phyloP scores from a whole-genome alignment of 805 yeast genomes.

The Suhomyces sp. region DNA sequence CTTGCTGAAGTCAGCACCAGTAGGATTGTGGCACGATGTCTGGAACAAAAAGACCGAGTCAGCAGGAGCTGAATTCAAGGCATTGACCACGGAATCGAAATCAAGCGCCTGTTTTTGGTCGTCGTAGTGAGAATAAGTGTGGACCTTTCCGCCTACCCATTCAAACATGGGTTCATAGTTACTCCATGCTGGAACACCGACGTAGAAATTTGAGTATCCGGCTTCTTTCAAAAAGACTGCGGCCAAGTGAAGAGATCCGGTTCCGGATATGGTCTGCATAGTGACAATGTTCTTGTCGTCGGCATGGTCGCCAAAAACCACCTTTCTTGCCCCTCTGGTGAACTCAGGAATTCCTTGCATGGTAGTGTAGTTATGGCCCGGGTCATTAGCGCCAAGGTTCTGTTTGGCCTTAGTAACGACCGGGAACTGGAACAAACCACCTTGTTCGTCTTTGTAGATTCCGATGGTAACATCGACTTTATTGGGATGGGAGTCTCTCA shows the following conservation, averaged over 20 bases:
- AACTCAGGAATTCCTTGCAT: slow-evolving; percentile 42
- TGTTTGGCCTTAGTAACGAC: slow-evolving; percentile 36
- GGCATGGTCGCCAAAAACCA: slow-evolving; percentile 32
- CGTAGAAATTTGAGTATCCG: slow-evolving; percentile 26
- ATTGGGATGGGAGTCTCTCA: slow-evolving; percentile 25
- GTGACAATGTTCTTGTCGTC: slow-evolving; percentile 28
- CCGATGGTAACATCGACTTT: slow-evolving; percentile 45
- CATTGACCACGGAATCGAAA: slow-evolving; percentile 21
- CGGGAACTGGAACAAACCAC: slow-evolving; percentile 37
- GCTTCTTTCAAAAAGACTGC: slow-evolving; percentile 22
- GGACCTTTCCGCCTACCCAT: slow-evolving; percentile 25
- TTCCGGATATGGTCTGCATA: slow-evolving; percentile 41
- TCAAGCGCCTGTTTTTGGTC: slow-evolving; percentile 26
- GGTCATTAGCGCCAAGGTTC: slow-evolving; percentile 29
- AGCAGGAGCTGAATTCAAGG: slow-evolving; percentile 29
- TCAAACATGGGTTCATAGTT: slow-evolving; percentile 37
- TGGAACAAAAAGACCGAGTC: slow-evolving; percentile 37
- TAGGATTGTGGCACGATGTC: slow-evolving; percentile 46
- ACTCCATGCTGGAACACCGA: slow-evolving; percentile 41
- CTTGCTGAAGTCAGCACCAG: slow-evolving; percentile 38
- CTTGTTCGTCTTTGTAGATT: slow-evolving; percentile 42
- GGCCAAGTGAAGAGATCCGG: slow-evolving; percentile 42
- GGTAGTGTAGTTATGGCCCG: slow-evolving; percentile 44
- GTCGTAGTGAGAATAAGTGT: slow-evolving; percentile 31
- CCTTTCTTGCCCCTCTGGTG: slow-evolving; percentile 28